Base-by-base conservation (phyloP, 1,139 yeast species). In the Pichia sp. region DNA sequence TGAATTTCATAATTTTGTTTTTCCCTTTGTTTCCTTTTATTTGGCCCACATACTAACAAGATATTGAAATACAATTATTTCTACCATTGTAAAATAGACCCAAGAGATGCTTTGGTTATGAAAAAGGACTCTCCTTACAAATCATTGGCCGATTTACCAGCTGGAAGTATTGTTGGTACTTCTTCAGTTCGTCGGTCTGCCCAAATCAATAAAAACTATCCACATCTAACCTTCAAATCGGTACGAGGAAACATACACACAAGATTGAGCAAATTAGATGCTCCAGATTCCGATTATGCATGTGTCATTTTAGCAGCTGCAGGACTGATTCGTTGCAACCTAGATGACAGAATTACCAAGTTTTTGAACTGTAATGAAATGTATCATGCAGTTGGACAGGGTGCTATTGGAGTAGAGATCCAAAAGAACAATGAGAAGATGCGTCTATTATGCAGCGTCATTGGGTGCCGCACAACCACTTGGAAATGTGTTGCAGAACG, bases 341-440 rank as follows among this genome's bases (percentile, higher is more conserved):
- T 90, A 56, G 83, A 80, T 32, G 72, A 81, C 59, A 78, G 98
- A 70, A 90, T 93, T 66, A 81, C 90, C 15, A 71, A 72, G 61
- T 77, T 70, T 61, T 76, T 93, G 59, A 83, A 85, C 59, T 79
- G 84, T n/a, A 88, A 90, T 42, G 90, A 86, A 57, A 89, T 93
- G 96, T 88, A 85, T 69, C 89, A 93, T 68, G 97, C 99, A 0
- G 97, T 93, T 45, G 99, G 99, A 15, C 99, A 93, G 74, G 99
- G 99, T 60, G 98, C 98, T 0, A 74, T 93, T 53, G 99, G 98
- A 23, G 76, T 93, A 43, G 99, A 93, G 72, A 88, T 92, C 62
- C 80, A 95, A 64, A 79, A 79, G 56, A 81, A 78, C 54, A 97
- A 95, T 68, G 69, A 71, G 8, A 71, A 74, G 52, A 79, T 87